Base-by-base conservation (phyloP, 1,284 basidiomycete species). In the Termitomyces sp. region DNA sequence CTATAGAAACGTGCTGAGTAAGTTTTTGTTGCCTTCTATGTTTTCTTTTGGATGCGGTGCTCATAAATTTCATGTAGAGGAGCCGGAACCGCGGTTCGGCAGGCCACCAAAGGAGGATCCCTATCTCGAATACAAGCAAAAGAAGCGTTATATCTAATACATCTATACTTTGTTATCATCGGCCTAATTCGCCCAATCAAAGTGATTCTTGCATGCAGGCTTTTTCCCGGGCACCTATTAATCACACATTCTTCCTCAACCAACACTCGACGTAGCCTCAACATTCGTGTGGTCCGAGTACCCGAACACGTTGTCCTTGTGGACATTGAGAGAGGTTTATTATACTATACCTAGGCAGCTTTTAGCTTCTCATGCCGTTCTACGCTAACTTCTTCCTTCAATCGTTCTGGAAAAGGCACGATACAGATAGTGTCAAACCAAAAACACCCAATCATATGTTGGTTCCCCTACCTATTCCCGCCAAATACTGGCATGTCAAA, bases 1-100 rank as follows among this genome's bases (percentile, higher is more conserved):
- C 55, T 90, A 93, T 71, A 65, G 66, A 54, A 78, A 86, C 54
- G 71, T 86, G 41, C 73, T 93, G 50, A 77, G 90, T 90, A 65
- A 72, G 90, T 81, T 26, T 40, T 58, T 21, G 26, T 13, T 13
- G 10, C 13, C 40, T 39, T 12, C 4, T 19, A 17, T 26, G 6
- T 10, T 3, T 42, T 24, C 24, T 26, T 13, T 56, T 26, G 24
- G 52, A 49, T 34, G 50, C 49, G 17, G 52, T 44, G 47, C 55
- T 33, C 51, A 15, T 47, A 52, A 26, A 46, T 44, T 26, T 60
- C 33, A 54, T 59, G 39, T 66, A 87, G 88, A 80, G 66, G 66
- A 64, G 52, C 72, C 76, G 38, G 90, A 92, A 66, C 86, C 88
- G 17, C 73, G 74, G 46, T 94, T 79, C 70, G 87, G 84, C 19